These are phyloP conservation scores for Penicillium janthinellum DNA, from an alignment of 2,329 filamentous ascomycete species.

Conservation along the genomic window DNA sequence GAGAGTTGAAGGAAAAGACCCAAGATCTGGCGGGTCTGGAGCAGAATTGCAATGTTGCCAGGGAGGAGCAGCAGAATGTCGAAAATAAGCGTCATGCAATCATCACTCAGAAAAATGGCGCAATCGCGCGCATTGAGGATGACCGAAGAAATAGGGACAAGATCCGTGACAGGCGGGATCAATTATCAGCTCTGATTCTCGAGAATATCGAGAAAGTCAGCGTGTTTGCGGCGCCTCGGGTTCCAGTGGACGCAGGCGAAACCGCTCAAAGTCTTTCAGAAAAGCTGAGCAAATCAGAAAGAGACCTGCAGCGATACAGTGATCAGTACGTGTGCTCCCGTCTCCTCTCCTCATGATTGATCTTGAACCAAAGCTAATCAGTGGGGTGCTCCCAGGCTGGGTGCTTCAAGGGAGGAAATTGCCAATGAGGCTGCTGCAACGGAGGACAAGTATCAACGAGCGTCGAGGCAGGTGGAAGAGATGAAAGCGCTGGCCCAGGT, in stretches of 20 bases:
- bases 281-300: conserved; percentile 55
- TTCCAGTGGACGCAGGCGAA: conserved; percentile 66
- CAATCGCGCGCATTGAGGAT: conserved; percentile 55
- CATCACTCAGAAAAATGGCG: conserved; percentile 64
- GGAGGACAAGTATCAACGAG: conserved; percentile 39
- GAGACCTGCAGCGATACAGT: conserved; percentile 62
- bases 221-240: conserved; percentile 55
- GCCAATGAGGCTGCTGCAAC: conserved; percentile 49
- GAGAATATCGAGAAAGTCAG: conserved; percentile 60
- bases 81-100: conserved; percentile 55
- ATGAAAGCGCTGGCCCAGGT: conserved; percentile 44
- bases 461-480: conserved; percentile 42
- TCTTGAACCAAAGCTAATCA: conserved; percentile 26
- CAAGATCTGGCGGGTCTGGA: conserved; percentile 38
- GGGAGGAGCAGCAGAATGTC: conserved; percentile 55
- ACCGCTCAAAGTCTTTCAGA: conserved; percentile 56
- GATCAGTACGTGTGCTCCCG: conserved; percentile 42
- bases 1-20: conserved; percentile 38
- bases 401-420: conserved; percentile 67
- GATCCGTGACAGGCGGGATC: conserved; percentile 53
- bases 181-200: conserved; percentile 52
- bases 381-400: conserved; percentile 46
- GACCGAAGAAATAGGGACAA: conserved; percentile 50
- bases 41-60: conserved; percentile 57
- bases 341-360: too few species aligned